Evolutionary conservation across 805 yeast species (phyloP), one percentile per base, ranked within the genome.

Genomic region (Myxozyma lipomycoides): DNA sequence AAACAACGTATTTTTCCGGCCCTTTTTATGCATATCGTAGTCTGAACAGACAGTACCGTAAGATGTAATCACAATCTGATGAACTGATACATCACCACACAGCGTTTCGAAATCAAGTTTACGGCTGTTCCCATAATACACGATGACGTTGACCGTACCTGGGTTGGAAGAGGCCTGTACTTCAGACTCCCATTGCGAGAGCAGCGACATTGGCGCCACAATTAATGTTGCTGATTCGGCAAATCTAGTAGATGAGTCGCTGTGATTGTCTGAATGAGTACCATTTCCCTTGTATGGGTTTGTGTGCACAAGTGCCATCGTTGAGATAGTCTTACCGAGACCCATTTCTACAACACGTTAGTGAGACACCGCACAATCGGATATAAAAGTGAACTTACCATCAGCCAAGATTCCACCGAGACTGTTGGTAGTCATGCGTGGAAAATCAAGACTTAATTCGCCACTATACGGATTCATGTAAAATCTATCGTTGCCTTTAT

Each of bases 331-430:
- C 64, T 90, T 90, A 39, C 98, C 98, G 6, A 90, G 73, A 0
- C 98, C 98, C 98, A 90, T 90, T 66, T 90, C 61, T 52, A 12
- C 3, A 17, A 4, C 26, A 25, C 7, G 42, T 17, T 25, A 40
- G n/a, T 26, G 10, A 10, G n/a, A 23, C 3, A 17, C 2, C 4
- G 23, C n/a, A 6, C 26, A 40, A 12, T 23, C 32, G 21, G 15
- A 21, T 10, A 15, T 2, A 18, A 19, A 9, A 9, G 7, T n/a
- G n/a, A n/a, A n/a, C 56, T 24, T 18, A 52, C 56, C 98, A 70
- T 90, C 98, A 0, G 97, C 95, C 15, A 90, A 70, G 19, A 90
- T 85, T 1, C 98, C 98, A 34, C 98, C 97, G 43, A 74, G 73
- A 18, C 76, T 62, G 1, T 82, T 73, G 51, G 75, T 78, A 19